phyloP scores from a whole-genome alignment of 192 early-diverging fungal genomes.

The Entomortierella parvispora region DNA sequence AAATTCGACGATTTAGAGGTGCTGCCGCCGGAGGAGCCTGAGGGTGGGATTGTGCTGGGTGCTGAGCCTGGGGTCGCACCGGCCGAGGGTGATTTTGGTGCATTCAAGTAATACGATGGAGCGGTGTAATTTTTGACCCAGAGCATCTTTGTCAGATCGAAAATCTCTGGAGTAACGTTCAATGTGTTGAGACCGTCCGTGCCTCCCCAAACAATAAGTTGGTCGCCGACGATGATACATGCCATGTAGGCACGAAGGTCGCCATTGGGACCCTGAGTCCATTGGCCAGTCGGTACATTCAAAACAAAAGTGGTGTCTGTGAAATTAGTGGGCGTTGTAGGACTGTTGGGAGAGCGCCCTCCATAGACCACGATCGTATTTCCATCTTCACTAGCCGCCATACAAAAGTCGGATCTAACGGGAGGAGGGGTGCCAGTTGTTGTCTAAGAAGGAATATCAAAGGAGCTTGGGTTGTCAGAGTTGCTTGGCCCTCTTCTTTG shows the following conservation, averaged over 20 bases:
- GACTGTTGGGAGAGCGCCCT: not conserved
- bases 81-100: slow-evolving; percentile 1
- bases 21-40: slow-evolving; percentile 1
- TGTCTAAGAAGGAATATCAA: not conserved
- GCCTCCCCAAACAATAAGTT: slow-evolving; percentile 38
- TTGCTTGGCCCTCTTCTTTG: too few species aligned
- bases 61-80: not conserved
- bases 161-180: slow-evolving; percentile 11
- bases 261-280: slow-evolving; percentile 22
- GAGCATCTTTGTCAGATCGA: slow-evolving; percentile 3
- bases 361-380: not conserved
- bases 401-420: not conserved
- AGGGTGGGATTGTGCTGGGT: not conserved
- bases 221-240: slow-evolving; percentile 28
- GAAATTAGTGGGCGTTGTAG: not conserved
- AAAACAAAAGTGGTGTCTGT: slow-evolving; percentile 13
- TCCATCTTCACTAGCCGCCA: slow-evolving; percentile 3
- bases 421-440: not conserved
- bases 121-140: slow-evolving; percentile 26
- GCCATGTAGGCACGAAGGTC: slow-evolving; percentile 18
- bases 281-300: slow-evolving; percentile 7
- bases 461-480: not conserved
- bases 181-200: slow-evolving; percentile 5
- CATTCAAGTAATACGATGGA: slow-evolving; percentile 14
- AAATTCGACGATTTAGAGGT: too few species aligned